Conservation (phyloP, 306 rosid genomes). For the Vigna nakashimae region DNA sequence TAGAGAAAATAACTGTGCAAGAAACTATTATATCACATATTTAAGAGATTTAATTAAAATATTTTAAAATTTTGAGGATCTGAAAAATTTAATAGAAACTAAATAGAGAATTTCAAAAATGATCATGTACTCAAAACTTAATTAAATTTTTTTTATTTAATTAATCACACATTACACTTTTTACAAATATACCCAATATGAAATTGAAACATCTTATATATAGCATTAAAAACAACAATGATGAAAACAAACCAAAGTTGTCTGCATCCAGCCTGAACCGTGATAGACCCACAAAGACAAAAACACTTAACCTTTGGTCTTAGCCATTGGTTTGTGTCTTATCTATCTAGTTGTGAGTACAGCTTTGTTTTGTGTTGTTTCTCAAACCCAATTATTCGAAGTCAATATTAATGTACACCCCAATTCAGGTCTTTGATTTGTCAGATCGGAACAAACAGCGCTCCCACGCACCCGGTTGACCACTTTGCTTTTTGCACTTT, state of each 20-base stretch:
- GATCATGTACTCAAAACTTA: no score
- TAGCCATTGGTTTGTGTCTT: conserved; percentile 37
- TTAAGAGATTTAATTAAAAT: no score
- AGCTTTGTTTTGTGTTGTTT: not conserved
- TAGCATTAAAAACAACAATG: not conserved
- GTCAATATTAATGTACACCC: conserved; percentile 37
- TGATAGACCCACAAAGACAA: conserved; percentile 37
- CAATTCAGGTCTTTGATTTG: conserved; percentile 28
- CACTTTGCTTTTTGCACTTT: conserved; percentile 32
- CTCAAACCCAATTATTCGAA: conserved; percentile 41
- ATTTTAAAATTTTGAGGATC: no score
- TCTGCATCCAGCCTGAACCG: not conserved
- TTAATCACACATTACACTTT: not conserved
- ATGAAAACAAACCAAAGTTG: conserved; percentile 2
- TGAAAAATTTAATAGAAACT: no score
- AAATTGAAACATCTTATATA: not conserved
- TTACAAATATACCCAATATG: not conserved
- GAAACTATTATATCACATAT: no score
- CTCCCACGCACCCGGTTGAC: conserved; percentile 37
- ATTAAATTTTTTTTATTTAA: not conserved
- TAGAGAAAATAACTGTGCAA: no score
- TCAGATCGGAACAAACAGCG: conserved; percentile 5
- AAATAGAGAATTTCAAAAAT: no score
- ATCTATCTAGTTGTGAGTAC: conserved; percentile 22
- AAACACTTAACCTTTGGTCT: conserved; percentile 39